Percentiles rank a stretch among this genome's conserved stretches.
Evolutionary conservation across 2,329 filamentous ascomycete genomes (phyloP).

Genomic region (Aureobasidium sp.): DNA sequence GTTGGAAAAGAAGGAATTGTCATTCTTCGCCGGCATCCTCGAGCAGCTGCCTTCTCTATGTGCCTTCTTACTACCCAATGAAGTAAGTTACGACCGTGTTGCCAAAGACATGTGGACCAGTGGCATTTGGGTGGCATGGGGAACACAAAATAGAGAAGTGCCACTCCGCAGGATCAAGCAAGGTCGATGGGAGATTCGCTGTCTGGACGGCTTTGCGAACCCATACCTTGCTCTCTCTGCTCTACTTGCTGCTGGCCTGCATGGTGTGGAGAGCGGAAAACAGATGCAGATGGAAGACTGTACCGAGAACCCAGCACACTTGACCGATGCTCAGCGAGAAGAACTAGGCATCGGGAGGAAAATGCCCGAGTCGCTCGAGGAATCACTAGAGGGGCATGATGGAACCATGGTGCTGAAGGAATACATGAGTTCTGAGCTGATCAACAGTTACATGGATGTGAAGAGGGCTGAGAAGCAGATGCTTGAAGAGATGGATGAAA

Average conservation of each 20-base stretch:
- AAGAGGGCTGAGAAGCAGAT: constrained; percentile 52
- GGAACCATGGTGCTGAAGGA: constrained; percentile 40
- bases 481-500: constrained; percentile 41
- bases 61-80: constrained; percentile 60
- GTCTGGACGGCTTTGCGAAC: constrained; percentile 72
- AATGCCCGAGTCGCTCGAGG: constrained; percentile 47
- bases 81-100: constrained; percentile 60
- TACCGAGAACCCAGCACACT: constrained; percentile 39
- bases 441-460: constrained; percentile 49
- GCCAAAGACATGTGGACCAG: constrained; percentile 66
- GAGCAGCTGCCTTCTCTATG: constrained; percentile 56
- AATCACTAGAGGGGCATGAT: constrained; percentile 47
- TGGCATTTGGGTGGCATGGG: constrained; percentile 73
- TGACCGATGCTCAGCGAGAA: constrained; percentile 41
- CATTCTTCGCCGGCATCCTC: constrained; percentile 63
- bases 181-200: constrained; percentile 71
- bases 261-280: constrained; percentile 43
- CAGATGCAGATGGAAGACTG: constrained; percentile 48
- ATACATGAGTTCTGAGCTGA: constrained; percentile 43
- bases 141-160: constrained; percentile 70
- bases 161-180: constrained; percentile 59
- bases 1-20: constrained; percentile 42
- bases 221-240: constrained; percentile 62
- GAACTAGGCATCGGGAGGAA: constrained; percentile 46
- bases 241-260: constrained; percentile 51